phyloP scores from a whole-genome alignment of 2,329 filamentous ascomycete genomes.

The Dryadomyces quercus-mongolicae region DNA sequence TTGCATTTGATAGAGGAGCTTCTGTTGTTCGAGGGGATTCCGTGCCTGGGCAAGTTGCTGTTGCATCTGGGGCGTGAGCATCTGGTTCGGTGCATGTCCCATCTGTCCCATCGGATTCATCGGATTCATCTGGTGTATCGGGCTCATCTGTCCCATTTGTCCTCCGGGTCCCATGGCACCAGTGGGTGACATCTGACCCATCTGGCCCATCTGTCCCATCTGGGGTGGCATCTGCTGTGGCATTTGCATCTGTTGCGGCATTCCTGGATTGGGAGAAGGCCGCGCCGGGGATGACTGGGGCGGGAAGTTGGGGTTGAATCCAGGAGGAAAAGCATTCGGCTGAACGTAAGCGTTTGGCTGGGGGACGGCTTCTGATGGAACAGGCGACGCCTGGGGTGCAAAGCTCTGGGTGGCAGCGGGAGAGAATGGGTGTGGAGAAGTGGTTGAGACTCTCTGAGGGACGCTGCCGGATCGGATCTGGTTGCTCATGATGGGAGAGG shows the following conservation, averaged over 20 bases:
- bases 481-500: constrained; percentile 83
- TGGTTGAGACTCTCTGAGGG: constrained; percentile 74
- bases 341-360: constrained; percentile 62
- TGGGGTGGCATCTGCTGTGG: constrained; percentile 25
- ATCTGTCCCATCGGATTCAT: constrained; percentile 21
- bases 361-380: constrained; percentile 65
- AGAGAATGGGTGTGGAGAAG: constrained; percentile 85
- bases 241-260: constrained; percentile 34
- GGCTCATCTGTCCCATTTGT: constrained; percentile 14
- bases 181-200: constrained; percentile 56
- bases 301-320: constrained; percentile 47
- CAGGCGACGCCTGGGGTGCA: constrained; percentile 59
- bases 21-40: constrained; percentile 57
- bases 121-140: constrained; percentile 36
- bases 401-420: constrained; percentile 64
- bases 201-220: constrained; percentile 23
- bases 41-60: constrained; percentile 31
- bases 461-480: constrained; percentile 61
- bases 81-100: constrained; percentile 27
- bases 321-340: constrained; percentile 41
- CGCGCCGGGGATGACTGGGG: constrained; percentile 43
- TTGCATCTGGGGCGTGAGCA: constrained; percentile 19
- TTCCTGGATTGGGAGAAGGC: constrained; percentile 44
- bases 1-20: constrained; percentile 74
- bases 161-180: constrained; percentile 11